A percentile compares a stretch with the other conserved stretches of the same genome.
phyloP scores from a whole-genome alignment of 73 alveolate genomes.

The Paramecium tetraurelia region DNA sequence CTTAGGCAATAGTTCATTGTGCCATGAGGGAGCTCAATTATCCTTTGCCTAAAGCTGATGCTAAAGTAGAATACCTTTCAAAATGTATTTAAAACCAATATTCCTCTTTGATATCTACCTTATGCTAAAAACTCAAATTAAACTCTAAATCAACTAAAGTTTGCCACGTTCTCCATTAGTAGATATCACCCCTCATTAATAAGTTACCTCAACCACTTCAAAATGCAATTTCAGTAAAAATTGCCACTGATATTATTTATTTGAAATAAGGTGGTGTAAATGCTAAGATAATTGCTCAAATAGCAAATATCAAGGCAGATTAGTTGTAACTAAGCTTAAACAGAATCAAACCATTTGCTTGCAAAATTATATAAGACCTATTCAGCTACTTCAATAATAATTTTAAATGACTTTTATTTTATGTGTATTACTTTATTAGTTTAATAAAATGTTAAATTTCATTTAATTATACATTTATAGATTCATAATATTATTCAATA shows the following conservation, averaged over 20 bases:
- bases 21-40: not conserved
- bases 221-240: constrained; percentile 28
- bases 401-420: not conserved
- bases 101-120: not conserved
- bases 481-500: not conserved
- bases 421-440: not conserved
- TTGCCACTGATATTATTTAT: constrained; percentile 11
- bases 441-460: not conserved
- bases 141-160: not conserved
- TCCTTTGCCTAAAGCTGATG: not conserved
- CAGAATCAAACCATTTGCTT: constrained; percentile 33
- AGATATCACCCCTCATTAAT: not conserved
- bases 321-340: not conserved
- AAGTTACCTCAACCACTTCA: not conserved
- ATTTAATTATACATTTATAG: not conserved
- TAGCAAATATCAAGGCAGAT: not conserved
- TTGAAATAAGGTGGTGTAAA: constrained; percentile 19
- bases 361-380: not conserved
- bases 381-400: not conserved
- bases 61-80: not conserved
- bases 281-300: not conserved
- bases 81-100: not conserved
- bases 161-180: not conserved
- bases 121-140: not conserved
- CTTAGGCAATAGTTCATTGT: not conserved